Base-by-base conservation (phyloP, 768 basidiomycete species). In the Pleurotus eryngii region DNA sequence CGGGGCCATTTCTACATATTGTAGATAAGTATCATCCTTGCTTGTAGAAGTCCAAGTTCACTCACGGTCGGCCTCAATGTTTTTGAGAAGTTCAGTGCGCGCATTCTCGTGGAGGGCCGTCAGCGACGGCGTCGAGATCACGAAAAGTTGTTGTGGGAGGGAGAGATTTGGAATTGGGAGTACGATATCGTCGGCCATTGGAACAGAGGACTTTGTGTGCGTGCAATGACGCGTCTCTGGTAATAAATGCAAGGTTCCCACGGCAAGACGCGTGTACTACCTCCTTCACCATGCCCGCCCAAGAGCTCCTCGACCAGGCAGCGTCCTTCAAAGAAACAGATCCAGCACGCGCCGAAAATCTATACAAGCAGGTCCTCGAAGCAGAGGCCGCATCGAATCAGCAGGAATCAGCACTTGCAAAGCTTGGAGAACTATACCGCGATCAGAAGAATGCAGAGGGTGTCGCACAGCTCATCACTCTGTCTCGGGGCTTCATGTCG, bases 141-240 rank as follows among this genome's bases (percentile, higher is more conserved):
- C 81, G 64, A 92, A 97, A 11, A 89, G 75, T 66, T 88, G 82
- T 64, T 96, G 89, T 0, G 95, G 81, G 15, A 96, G 80, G 9
- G 79, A 74, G 56, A 95, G 84, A 68, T 97, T 95, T 20, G 95
- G 95, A 59, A 91, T 88, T 0, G 92, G 92, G 39, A 91, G 80
- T 2, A 95, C 84, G 12, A 83, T 74, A 61, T 95, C 92, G 70
- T 96, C 90, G 54, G 91, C 82, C 92, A 95, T 94, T 54, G 61
- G 12, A 54, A 39, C 39, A 24, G 20, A 45, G 27, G 45, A 42
- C 15, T 37, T 26, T 18, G 37, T 39, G 26, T 35, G 35, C 50
- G 56, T 54, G 38, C 11, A 38, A 35, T 43, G 42, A 48, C 50
- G 49, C 71, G 72, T 71, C 69, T 55, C 45, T 18, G 47, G 22